These are phyloP conservation scores for Trichosanthes truncata DNA, from an alignment of 306 rosid genomes.

Conservation along the genomic window DNA sequence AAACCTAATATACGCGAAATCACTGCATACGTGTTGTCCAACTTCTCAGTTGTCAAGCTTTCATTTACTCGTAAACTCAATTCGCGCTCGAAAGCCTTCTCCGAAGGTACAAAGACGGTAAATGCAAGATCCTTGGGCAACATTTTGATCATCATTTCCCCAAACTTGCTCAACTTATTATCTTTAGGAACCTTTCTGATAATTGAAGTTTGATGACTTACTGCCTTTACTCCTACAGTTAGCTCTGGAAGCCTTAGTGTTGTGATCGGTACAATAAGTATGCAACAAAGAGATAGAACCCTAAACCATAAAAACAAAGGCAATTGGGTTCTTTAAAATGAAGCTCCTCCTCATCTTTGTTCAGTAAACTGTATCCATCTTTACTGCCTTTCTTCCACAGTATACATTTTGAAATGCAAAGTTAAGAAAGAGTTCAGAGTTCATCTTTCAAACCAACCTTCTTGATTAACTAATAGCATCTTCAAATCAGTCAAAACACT, in stretches of 20 bases:
- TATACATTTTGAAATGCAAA: not conserved
- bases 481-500: not conserved
- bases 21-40: constrained; percentile 55
- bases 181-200: constrained; percentile 22
- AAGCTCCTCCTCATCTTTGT: constrained; percentile 34
- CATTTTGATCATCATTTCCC: constrained; percentile 76
- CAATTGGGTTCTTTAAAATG: constrained; percentile 37
- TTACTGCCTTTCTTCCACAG: not conserved
- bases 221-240: constrained; percentile 13
- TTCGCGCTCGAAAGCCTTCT: constrained; percentile 64
- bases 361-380: not conserved
- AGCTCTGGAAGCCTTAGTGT: constrained; percentile 54
- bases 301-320: constrained; percentile 28
- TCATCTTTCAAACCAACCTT: not conserved
- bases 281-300: constrained; percentile 37
- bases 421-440: not conserved
- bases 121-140: constrained; percentile 77
- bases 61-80: constrained; percentile 30
- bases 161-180: constrained; percentile 31
- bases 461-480: not conserved
- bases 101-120: constrained; percentile 71
- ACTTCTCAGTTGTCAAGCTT: constrained; percentile 37
- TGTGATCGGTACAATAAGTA: constrained; percentile 29
- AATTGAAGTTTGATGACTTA: constrained; percentile 20
- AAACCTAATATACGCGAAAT: constrained; percentile 61